These are phyloP conservation scores for Penicillium dipodomyicola DNA, from an alignment of 495 filamentous ascomycete species.

Conservation along the genomic window DNA sequence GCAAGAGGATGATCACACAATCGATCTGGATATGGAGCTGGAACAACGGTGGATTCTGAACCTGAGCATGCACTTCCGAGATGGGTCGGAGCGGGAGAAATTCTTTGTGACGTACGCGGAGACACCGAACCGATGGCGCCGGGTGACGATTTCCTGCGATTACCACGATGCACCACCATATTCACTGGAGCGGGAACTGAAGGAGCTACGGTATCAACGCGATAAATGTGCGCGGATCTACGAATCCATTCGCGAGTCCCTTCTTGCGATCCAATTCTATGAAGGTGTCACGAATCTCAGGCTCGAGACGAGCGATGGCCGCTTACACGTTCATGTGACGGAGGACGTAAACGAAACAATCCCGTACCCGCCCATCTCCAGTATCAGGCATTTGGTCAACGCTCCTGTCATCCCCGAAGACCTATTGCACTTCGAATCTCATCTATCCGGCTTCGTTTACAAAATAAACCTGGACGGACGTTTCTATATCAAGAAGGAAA, in stretches of 20 bases:
- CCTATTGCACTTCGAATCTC: slow-evolving; percentile 79
- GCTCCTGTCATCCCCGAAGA: slow-evolving; percentile 63
- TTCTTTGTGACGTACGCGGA: slow-evolving; percentile 97
- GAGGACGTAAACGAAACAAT: slow-evolving; percentile 97
- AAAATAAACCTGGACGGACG: slow-evolving; percentile 71
- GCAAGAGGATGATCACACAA: slow-evolving; percentile 36
- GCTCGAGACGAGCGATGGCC: slow-evolving; percentile 82
- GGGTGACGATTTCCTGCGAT: slow-evolving; percentile 91
- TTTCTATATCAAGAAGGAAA: slow-evolving; percentile 93
- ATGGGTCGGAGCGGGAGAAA: slow-evolving; percentile 91
- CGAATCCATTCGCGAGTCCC: slow-evolving; percentile 89
- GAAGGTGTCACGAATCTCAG: slow-evolving; percentile 95
- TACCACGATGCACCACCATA: slow-evolving; percentile 78
- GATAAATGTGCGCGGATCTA: slow-evolving; percentile 96
- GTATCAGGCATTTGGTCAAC: slow-evolving; percentile 73
- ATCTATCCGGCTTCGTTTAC: slow-evolving; percentile 97
- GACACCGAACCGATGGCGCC: slow-evolving; percentile 71
- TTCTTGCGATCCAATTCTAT: slow-evolving; percentile 91
- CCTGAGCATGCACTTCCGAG: slow-evolving; percentile 96
- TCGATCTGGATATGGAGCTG: slow-evolving; percentile 67
- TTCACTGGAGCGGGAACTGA: slow-evolving; percentile 82
- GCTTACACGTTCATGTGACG: slow-evolving; percentile 95
- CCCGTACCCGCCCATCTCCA: slow-evolving; percentile 71
- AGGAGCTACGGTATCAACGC: slow-evolving; percentile 74
- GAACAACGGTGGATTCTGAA: slow-evolving; percentile 94